phyloP scores from a whole-genome alignment of 2,329 filamentous ascomycete genomes.

The Trichoderma pleuroti region DNA sequence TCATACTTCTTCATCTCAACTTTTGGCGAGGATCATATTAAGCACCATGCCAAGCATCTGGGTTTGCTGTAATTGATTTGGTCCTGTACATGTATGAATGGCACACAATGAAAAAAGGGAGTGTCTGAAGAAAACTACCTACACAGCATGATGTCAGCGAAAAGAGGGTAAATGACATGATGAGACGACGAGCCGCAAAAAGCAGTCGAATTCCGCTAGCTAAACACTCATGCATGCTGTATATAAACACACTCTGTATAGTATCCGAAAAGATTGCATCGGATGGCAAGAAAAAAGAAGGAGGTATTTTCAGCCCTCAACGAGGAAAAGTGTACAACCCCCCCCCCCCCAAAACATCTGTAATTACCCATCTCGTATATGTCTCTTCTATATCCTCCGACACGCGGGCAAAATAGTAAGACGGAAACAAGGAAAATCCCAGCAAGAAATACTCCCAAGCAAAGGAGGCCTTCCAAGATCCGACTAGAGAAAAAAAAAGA shows the following conservation, averaged over 20 bases:
- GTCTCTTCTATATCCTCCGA: background rate
- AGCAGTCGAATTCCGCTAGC: background rate
- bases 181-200: background rate
- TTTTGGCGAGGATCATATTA: conserved; percentile 86
- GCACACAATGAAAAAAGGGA: too few relatives aligned
- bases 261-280: background rate
- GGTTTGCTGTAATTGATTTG: conserved; percentile 30
- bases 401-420: background rate
- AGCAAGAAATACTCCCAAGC: background rate
- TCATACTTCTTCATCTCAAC: conserved; percentile 95
- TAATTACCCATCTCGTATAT: background rate
- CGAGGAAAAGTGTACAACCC: background rate
- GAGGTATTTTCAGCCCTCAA: background rate
- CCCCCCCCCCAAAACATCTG: background rate
- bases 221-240: background rate
- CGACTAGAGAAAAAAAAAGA: background rate
- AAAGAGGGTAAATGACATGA: background rate
- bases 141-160: background rate
- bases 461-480: background rate
- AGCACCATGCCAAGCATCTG: conserved; percentile 85
- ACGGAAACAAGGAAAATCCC: background rate
- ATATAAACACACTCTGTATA: background rate
- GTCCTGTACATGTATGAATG: background rate
- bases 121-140: background rate
- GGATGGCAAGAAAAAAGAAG: background rate